phyloP scores from a whole-genome alignment of 169 alveolate genomes.

The Theileria sp. region DNA sequence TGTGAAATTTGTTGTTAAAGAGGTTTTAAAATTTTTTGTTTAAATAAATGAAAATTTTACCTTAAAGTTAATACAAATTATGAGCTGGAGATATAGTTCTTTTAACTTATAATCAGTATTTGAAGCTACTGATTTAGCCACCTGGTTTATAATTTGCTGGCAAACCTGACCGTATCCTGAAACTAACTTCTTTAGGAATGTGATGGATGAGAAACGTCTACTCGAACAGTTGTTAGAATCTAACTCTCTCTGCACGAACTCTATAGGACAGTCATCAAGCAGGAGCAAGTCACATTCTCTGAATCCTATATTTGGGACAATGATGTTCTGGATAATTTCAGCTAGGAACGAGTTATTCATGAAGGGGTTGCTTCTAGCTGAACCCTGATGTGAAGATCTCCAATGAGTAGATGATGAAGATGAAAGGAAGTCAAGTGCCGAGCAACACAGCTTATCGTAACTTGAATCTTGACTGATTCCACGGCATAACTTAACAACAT shows the following conservation, averaged over 20 bases:
- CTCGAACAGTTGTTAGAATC: constrained; percentile 48
- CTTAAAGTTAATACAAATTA: constrained; percentile 59
- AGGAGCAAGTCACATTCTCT: constrained; percentile 58
- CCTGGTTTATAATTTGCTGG: constrained; percentile 43
- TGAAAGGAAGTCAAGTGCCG: constrained; percentile 56
- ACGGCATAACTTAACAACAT: constrained; percentile 41
- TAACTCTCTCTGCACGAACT: constrained; percentile 64
- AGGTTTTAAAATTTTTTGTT: no score
- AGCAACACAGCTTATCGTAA: constrained; percentile 51
- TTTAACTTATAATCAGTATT: constrained; percentile 59
- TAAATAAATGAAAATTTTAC: no score
- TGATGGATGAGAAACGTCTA: constrained; percentile 58
- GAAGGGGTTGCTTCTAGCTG: constrained; percentile 48
- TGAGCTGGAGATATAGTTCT: constrained; percentile 62
- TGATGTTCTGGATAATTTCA: constrained; percentile 46
- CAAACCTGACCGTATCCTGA: constrained; percentile 43
- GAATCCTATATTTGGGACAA: constrained; percentile 65
- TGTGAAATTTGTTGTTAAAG: background rate
- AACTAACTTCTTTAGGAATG: constrained; percentile 57
- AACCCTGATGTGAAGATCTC: constrained; percentile 32
- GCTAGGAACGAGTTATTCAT: constrained; percentile 49
- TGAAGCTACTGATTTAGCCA: constrained; percentile 50
- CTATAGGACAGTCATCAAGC: constrained; percentile 55
- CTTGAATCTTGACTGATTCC: constrained; percentile 30
- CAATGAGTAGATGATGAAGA: constrained; percentile 59